Evolutionary conservation across 2,329 filamentous ascomycete genomes (phyloP), one percentile per base, ranked within the genome.

Genomic region (Hypoxylon sp.): DNA sequence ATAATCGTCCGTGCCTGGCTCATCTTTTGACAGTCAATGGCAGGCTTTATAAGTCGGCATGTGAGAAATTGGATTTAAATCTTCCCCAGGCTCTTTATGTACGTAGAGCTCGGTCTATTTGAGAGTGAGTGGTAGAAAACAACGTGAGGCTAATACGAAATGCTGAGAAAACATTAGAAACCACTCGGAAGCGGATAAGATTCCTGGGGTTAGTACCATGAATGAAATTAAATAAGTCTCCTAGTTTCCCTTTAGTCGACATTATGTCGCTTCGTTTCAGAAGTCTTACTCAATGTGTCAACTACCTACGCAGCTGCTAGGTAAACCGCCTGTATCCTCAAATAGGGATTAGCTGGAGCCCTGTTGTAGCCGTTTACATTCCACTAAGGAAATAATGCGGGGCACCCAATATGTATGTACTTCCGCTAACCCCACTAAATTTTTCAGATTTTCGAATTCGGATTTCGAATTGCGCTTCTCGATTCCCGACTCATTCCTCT

Each of bases 401-500:
- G 63, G 63, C 44, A 59, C 51, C 59, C 46, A 53, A 11, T 22
- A 22, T 22, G 19, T 22, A 22, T 22, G 19, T 1, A 29, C 42
- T 63, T 59, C 59, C 59, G 51, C 24, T 14, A 14, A 31, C 63
- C 44, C 63, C 63, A 60, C 59, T 60, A 63, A 60, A 66, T 10
- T 35, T 62, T 66, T 50, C 22, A 37, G 24, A 44, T 44, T 65
- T 65, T 66, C 37, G 31, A 53, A 47, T 57, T n/a, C 55, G 51
- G 26, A 19, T 48, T 51, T 50, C 9, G 14, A 33, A 22, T 22
- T 44, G 6, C 39, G 5, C 3, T 5, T n/a, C 17, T 44, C 17
- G 17, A 44, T 17, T 22, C 10, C 3, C n/a, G 2, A 17, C 17
- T 35, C 24, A 44, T n/a, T 22, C 31, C 26, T 24, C 19, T 47